Conservation (phyloP, 495 filamentous ascomycete genomes). For the Aspergillus conjunctus region DNA sequence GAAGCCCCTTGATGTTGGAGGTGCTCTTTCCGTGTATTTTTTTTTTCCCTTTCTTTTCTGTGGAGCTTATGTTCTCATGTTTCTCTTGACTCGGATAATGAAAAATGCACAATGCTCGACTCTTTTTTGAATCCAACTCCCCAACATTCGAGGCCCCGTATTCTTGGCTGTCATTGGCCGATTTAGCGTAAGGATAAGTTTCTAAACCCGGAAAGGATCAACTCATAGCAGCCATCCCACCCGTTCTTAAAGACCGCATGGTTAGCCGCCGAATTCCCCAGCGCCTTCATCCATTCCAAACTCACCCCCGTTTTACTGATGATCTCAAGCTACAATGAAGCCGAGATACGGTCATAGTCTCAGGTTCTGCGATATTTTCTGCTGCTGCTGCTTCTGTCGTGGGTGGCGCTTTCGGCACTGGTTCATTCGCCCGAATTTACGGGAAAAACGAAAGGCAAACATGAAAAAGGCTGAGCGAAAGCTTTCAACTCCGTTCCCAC, state of each 20-base stretch:
- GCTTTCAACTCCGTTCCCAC: background rate
- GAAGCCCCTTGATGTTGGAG: too few relatives aligned
- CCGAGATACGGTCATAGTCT: background rate
- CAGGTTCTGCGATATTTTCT: background rate
- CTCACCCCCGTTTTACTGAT: constrained; percentile 2
- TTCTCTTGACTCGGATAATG: too few relatives aligned
- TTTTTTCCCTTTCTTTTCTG: too few relatives aligned
- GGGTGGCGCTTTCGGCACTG: background rate
- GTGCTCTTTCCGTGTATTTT: too few relatives aligned
- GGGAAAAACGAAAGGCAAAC: background rate
- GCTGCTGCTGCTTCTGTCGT: background rate
- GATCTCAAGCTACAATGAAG: background rate
- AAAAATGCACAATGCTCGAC: too few relatives aligned
- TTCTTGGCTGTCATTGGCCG: too few relatives aligned
- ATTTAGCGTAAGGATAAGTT: too few relatives aligned
- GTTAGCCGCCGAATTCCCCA: background rate
- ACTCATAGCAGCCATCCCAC: background rate
- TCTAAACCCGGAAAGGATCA: too few relatives aligned
- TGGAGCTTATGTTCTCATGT: too few relatives aligned
- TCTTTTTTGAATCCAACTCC: too few relatives aligned
- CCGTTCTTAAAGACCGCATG: background rate
- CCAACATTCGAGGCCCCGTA: too few relatives aligned
- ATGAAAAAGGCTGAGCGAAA: background rate
- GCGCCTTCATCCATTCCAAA: background rate
- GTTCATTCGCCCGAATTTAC: too few relatives aligned